Evolutionary conservation across 345 rosid genomes (phyloP).

Genomic region (Pistacia atlantica): DNA sequence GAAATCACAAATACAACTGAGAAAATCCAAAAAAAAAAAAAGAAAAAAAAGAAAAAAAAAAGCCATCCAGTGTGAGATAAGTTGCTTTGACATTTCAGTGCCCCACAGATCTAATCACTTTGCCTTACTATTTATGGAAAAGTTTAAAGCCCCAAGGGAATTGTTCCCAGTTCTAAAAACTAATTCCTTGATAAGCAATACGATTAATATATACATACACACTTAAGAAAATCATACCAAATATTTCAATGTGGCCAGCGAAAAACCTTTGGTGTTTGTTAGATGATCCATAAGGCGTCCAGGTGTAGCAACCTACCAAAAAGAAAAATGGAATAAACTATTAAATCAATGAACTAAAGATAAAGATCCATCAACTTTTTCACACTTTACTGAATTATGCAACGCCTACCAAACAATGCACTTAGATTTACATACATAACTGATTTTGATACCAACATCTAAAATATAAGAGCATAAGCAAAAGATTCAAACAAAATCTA

Average conservation of each 20-base stretch:
- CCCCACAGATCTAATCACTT: not conserved
- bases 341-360: conserved; percentile 3
- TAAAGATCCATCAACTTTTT: conserved; percentile 7
- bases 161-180: not conserved
- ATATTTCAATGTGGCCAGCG: conserved; percentile 72
- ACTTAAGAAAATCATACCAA: conserved; percentile 52
- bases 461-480: not conserved
- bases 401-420: not conserved
- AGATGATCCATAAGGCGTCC: conserved; percentile 93
- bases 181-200: not conserved
- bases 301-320: conserved; percentile 84
- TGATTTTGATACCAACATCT: not conserved
- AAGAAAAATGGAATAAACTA: not conserved
- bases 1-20: not conserved
- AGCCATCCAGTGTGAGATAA: not conserved
- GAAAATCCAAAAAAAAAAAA: not conserved
- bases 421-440: not conserved
- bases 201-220: too few relatives aligned
- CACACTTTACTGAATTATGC: conserved; percentile 1
- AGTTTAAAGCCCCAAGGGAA: not conserved
- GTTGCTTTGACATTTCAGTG: not conserved
- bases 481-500: not conserved
- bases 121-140: not conserved
- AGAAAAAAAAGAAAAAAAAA: not conserved
- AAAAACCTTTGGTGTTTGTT: conserved; percentile 86